Conservation (phyloP, 2,329 filamentous ascomycete genomes). For the Hypoxylon sp. region DNA sequence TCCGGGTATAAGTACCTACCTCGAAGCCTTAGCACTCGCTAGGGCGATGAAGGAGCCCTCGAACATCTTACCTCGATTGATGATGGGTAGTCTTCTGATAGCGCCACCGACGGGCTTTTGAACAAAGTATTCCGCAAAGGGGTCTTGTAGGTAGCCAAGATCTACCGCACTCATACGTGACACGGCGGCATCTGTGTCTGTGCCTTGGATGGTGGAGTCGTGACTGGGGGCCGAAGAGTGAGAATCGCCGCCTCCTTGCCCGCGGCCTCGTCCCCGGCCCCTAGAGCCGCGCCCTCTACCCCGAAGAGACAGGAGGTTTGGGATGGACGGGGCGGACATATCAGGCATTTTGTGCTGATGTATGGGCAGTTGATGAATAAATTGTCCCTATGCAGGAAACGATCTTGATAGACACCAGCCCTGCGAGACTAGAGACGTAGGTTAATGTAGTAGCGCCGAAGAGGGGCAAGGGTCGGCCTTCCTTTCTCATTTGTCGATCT, state of each 20-base stretch:
- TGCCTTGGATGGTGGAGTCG: conserved; percentile 85
- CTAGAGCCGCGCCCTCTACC: conserved; percentile 58
- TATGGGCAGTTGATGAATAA: conserved; percentile 1
- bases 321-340: conserved; percentile 81
- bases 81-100: conserved; percentile 83
- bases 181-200: conserved; percentile 90
- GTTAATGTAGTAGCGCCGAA: conserved; percentile 27
- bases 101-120: conserved; percentile 57
- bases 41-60: conserved; percentile 26
- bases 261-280: conserved; percentile 49
- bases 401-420: conserved; percentile 1
- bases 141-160: conserved; percentile 85
- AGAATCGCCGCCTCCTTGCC: conserved; percentile 42
- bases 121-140: conserved; percentile 79
- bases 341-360: background rate
- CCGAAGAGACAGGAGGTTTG: conserved; percentile 76
- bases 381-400: background rate
- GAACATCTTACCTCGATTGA: conserved; percentile 80
- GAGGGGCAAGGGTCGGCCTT: background rate
- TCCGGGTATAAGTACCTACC: conserved; percentile 91
- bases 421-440: conserved; percentile 20
- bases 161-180: conserved; percentile 90
- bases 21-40: conserved; percentile 43
- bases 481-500: conserved; percentile 15
- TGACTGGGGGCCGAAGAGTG: conserved; percentile 55